Evolutionary conservation across 208 protist species (phyloP).

Genomic region (Trypanosoma avium): DNA sequence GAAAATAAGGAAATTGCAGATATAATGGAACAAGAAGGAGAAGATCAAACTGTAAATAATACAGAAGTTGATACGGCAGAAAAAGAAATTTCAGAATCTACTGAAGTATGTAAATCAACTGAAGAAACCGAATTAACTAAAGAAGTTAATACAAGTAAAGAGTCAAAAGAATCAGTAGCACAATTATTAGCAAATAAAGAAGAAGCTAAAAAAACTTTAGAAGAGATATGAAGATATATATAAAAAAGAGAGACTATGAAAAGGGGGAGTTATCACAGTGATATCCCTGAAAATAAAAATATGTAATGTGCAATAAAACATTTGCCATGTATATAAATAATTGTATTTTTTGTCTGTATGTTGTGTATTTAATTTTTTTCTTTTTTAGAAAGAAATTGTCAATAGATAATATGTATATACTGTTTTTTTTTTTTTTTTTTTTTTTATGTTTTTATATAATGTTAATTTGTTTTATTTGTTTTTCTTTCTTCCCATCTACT

Average conservation of each 20-base stretch:
- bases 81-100: neutral
- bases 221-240: too few species aligned
- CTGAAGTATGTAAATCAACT: neutral
- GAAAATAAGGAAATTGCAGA: neutral
- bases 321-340: neutral
- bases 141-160: neutral
- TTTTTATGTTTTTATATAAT: neutral
- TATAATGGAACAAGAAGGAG: neutral
- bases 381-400: neutral
- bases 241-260: too few species aligned
- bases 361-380: conserved; percentile 9
- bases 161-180: neutral
- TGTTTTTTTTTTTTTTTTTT: neutral
- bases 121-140: neutral
- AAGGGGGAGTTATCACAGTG: too few species aligned
- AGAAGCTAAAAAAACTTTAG: too few species aligned
- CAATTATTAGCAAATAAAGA: neutral
- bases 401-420: neutral
- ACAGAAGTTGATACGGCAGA: neutral
- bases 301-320: neutral
- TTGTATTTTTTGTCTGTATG: conserved; percentile 6
- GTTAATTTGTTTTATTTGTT: neutral
- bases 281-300: too few species aligned
- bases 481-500: neutral
- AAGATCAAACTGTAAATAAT: neutral